Evolutionary conservation across 768 basidiomycete species (phyloP), one percentile per base, ranked within the genome.

Genomic region (Tulasnella sp.): DNA sequence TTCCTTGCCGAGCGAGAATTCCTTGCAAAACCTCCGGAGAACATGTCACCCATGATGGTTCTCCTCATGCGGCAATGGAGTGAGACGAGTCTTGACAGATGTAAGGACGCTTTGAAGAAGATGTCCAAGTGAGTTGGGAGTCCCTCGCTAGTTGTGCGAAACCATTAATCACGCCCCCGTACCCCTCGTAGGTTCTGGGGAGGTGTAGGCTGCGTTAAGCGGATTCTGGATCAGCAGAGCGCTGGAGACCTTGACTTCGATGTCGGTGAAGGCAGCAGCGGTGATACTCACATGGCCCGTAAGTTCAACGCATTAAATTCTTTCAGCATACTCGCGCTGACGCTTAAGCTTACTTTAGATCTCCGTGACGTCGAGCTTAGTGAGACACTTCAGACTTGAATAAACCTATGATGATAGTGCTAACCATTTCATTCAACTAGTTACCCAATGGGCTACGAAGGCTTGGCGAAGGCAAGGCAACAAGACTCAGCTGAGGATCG

Each of bases 311-410:
- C 24, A 22, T 46, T n/a, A 16, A n/a, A 34, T 28, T 34, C 60
- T 24, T 20, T 22, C 28, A 8, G 24, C 22, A 24, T 50, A 31
- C 14, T 60, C 20, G 40, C 46, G 44, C 54, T 50, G 24, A 41
- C 76, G 28, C 37, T 64, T 14, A 50, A 20, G 28, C 24, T 81
- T 24, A 46, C n/a, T n/a, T 18, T 48, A 82, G 81, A 82, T 37
- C 78, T 80, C 40, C 81, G 82, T n/a, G 82, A 82, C 50, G 81
- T 82, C 76, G 82, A 83, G 41, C 81, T 83, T 50, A 82, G 77
- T 78, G 58, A 78, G 77, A 54, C 7, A 54, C 11, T 40, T 6
- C 12, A 28, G 14, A 18, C n/a, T 78, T 14, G 1, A 42, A 34
- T 78, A 34, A 24, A 28, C 34, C 28, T 11, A 72, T 28, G 31